Percentiles rank a stretch among this genome's conserved stretches.
phyloP scores from a whole-genome alignment of 2,329 filamentous ascomycete genomes.

The Trichoderma atroviride region DNA sequence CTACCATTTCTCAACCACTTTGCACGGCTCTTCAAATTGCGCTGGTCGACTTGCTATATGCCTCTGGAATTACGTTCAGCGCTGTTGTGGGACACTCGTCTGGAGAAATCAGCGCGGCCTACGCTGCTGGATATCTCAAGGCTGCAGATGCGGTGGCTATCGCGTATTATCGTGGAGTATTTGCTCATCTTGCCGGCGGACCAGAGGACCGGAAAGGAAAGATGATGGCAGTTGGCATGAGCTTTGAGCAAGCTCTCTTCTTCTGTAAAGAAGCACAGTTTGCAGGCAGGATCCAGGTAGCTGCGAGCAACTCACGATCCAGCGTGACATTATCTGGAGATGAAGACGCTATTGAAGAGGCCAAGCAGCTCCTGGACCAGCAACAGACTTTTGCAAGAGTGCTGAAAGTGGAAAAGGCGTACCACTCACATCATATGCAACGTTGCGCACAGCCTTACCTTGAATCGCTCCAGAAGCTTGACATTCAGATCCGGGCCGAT shows the following conservation, averaged over 20 bases:
- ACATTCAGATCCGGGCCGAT: background rate
- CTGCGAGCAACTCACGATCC: conserved; percentile 31
- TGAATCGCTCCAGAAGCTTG: background rate
- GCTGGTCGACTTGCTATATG: background rate
- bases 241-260: background rate
- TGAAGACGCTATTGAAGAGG: conserved; percentile 32
- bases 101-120: background rate
- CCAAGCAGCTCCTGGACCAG: conserved; percentile 30
- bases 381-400: conserved; percentile 39
- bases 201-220: background rate
- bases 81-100: background rate
- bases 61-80: background rate
- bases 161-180: background rate
- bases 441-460: background rate
- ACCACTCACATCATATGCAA: conserved; percentile 54
- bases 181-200: background rate
- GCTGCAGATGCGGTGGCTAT: background rate
- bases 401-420: conserved; percentile 49
- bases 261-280: background rate
- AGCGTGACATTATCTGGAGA: conserved; percentile 39
- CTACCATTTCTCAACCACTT: background rate
- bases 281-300: conserved; percentile 29
- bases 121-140: background rate
- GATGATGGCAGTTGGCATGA: background rate
- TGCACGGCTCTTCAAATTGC: conserved; percentile 8